Base-by-base conservation (phyloP, 495 filamentous ascomycete species). In the Talaromyces stipitatus region DNA sequence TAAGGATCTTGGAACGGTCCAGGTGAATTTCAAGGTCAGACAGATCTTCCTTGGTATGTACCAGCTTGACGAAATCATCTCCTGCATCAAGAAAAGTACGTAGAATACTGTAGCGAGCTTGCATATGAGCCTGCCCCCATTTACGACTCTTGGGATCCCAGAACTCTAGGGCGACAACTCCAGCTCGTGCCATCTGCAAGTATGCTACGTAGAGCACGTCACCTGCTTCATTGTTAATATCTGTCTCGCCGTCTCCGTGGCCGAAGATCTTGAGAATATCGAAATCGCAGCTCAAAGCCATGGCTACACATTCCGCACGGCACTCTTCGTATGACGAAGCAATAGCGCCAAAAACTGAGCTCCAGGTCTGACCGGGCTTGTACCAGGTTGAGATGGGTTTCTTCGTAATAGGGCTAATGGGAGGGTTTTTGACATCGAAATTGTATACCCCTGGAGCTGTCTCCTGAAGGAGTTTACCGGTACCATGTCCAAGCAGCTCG, bases 111-210 rank as follows among this genome's bases (percentile, higher is more conserved):
- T 91, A 97, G 14, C 94, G 87, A 3, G 94, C 94, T 73, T 97
- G 91, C 78, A 90, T 95, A 64, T 98, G 92, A 24, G 90, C 84
- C 65, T 97, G 91, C 10, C 92, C 92, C 92, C 92, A 97, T 72
- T 96, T 96, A 61, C 81, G 74, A 57, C 78, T 85, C 76, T 91
- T 77, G 26, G 89, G 89, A 63, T 95, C 89, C 88, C 88, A 96
- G 72, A 87, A 87, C 62, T 98, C 92, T 18, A 97, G 75, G 1
- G 92, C 85, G 12, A 82, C 74, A 26, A 98, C 74, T 11, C 94
- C 94, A 2, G 91, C 91, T 27, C 91, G 82, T 20, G 92, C 94
- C 92, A 98, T 97, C 60, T 83, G 80, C 8, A 98, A 81, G 68
- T 97, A 98, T 20, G 85, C 83, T 0, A 85, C 80, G 61, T 91